phyloP scores from a whole-genome alignment of 495 filamentous ascomycete genomes.

The Evernia prunastri region DNA sequence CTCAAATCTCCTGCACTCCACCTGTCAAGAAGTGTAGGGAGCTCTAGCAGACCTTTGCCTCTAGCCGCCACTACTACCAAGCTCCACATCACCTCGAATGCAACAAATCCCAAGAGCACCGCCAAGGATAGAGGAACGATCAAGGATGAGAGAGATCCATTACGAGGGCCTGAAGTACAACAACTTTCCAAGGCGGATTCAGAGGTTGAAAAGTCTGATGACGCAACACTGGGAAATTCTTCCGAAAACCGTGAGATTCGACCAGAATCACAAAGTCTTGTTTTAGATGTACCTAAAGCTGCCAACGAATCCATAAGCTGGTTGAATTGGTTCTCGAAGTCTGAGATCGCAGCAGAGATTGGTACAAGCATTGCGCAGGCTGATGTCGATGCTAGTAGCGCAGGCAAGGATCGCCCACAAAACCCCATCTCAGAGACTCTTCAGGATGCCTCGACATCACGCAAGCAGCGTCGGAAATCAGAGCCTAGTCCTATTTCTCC shows the following conservation, averaged over 20 bases:
- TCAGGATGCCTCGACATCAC: conserved; percentile 21
- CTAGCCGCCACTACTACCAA: conserved; percentile 43
- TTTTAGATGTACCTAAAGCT: conserved; percentile 25
- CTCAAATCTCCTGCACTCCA: conserved; percentile 31
- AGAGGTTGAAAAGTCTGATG: not conserved
- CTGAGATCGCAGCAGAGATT: conserved; percentile 5
- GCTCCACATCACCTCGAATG: conserved; percentile 46
- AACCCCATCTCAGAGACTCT: not conserved
- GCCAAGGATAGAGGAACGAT: conserved; percentile 42
- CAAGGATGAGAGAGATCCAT: not conserved
- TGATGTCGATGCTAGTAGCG: not conserved
- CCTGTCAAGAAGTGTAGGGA: conserved; percentile 37
- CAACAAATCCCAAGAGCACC: conserved; percentile 40
- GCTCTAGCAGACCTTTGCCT: conserved; percentile 43
- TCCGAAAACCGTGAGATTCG: conserved; percentile 22
- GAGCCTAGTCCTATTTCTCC: conserved; percentile 19
- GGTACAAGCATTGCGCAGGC: no score
- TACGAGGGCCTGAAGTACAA: not conserved
- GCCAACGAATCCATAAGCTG: conserved; percentile 19
- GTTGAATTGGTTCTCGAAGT: conserved; percentile 26
- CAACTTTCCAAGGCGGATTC: not conserved
- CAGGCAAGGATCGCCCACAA: not conserved
- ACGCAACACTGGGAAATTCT: not conserved
- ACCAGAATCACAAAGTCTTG: conserved; percentile 21
- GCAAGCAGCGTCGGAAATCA: conserved; percentile 18